phyloP scores from a whole-genome alignment of 441 rosid species.

The Pelargonium myrrhifolium region DNA sequence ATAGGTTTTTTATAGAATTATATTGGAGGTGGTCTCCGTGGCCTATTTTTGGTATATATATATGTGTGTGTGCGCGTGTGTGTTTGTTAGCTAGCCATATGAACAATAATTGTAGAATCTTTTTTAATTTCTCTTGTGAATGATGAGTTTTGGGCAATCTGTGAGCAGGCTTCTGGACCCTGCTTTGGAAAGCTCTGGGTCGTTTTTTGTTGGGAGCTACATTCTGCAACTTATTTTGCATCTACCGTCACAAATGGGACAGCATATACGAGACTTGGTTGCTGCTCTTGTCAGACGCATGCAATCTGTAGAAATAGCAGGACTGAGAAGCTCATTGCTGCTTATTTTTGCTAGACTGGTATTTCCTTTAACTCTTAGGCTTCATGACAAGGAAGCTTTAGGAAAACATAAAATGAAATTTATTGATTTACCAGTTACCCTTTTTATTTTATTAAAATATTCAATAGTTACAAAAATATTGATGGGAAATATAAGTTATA shows the following conservation, averaged over 20 bases:
- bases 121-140: neutral
- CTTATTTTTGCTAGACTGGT: slow-evolving; percentile 94
- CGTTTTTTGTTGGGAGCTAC: slow-evolving; percentile 86
- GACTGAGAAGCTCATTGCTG: slow-evolving; percentile 69
- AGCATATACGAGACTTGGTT: slow-evolving; percentile 63
- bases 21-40: no score
- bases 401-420: neutral
- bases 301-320: slow-evolving; percentile 75
- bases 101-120: neutral
- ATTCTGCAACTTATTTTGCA: slow-evolving; percentile 89
- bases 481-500: neutral
- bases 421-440: neutral
- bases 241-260: slow-evolving; percentile 83
- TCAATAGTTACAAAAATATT: neutral
- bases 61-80: no score
- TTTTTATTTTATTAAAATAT: neutral
- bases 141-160: slow-evolving; percentile 20
- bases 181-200: slow-evolving; percentile 83
- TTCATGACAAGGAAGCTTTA: neutral
- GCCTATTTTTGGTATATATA: neutral
- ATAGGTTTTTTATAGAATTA: no score
- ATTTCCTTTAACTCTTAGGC: slow-evolving; percentile 15
- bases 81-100: neutral
- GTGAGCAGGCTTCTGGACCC: slow-evolving; percentile 84
- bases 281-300: slow-evolving; percentile 81